These are phyloP conservation scores for Exobasidium cylindrosporum DNA, from an alignment of 1,284 basidiomycete genomes.

Conservation along the genomic window DNA sequence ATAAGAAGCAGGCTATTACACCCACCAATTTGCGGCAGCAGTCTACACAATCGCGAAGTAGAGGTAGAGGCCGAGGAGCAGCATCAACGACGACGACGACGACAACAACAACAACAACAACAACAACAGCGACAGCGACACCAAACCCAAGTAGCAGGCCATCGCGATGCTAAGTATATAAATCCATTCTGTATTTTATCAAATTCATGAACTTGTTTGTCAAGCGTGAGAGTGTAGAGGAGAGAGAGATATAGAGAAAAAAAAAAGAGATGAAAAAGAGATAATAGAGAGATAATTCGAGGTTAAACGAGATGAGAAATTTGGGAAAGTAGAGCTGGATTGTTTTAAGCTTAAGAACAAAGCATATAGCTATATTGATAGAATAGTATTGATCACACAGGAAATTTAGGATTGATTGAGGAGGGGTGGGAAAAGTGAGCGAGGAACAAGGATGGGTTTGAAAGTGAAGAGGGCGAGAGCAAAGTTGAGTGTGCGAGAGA, in stretches of 20 bases:
- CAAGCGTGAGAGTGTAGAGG: neutral
- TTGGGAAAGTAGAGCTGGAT: too few species aligned
- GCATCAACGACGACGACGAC: too few species aligned
- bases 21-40: too few species aligned
- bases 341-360: too few species aligned
- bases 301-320: too few species aligned
- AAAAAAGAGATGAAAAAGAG: neutral
- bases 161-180: neutral
- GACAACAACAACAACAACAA: too few species aligned
- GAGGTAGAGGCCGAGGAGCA: too few species aligned
- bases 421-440: neutral
- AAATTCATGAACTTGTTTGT: neutral
- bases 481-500: too few species aligned
- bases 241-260: neutral
- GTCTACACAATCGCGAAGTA: too few species aligned
- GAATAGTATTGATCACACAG: neutral
- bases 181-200: neutral
- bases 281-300: too few species aligned
- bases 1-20: conserved; percentile 5
- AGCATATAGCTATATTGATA: neutral
- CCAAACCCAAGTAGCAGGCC: too few species aligned
- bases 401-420: neutral
- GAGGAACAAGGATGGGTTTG: neutral
- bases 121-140: too few species aligned
- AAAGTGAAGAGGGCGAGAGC: neutral